phyloP scores from a whole-genome alignment of 345 rosid species.

The Hypericum perforatum region DNA sequence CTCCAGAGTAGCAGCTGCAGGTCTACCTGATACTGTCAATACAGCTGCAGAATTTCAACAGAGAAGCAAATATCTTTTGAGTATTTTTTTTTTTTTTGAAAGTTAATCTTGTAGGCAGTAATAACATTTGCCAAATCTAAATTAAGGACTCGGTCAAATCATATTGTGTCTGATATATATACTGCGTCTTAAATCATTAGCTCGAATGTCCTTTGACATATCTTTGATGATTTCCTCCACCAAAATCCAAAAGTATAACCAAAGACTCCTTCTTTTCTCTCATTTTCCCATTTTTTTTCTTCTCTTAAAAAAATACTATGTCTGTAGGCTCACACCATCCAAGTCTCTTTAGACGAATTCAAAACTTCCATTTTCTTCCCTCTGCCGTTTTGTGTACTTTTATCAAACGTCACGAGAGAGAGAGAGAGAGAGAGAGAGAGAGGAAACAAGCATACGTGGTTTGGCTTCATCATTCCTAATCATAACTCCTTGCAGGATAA shows the following conservation, averaged over 20 bases:
- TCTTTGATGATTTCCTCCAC: too few species aligned
- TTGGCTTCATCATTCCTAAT: conserved; percentile 69
- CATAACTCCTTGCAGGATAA: conserved; percentile 76
- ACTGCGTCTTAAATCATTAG: too few species aligned
- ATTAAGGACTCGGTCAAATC: too few species aligned
- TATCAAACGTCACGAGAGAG: conserved; percentile 48
- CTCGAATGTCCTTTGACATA: too few species aligned
- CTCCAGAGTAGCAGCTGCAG: conserved; percentile 97
- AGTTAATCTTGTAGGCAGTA: too few species aligned
- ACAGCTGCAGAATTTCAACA: conserved; percentile 41
- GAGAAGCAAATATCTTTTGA: too few species aligned
- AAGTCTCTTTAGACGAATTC: conserved; percentile 44
- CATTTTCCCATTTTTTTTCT: conserved; percentile 8
- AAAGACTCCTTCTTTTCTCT: conserved; percentile 1
- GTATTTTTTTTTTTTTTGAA: too few species aligned
- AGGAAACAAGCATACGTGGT: conserved; percentile 42
- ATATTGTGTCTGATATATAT: too few species aligned
- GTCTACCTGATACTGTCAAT: conserved; percentile 39
- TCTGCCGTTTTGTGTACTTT: neutral
- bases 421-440: conserved; percentile 16
- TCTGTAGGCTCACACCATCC: conserved; percentile 66
- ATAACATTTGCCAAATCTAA: too few species aligned
- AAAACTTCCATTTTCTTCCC: conserved; percentile 18
- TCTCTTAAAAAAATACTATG: conserved; percentile 32
- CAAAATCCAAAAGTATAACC: conserved; percentile 19